Evolutionary conservation across 2,329 filamentous ascomycete genomes (phyloP).

Genomic region (Penicillium fuscoglaucum): DNA sequence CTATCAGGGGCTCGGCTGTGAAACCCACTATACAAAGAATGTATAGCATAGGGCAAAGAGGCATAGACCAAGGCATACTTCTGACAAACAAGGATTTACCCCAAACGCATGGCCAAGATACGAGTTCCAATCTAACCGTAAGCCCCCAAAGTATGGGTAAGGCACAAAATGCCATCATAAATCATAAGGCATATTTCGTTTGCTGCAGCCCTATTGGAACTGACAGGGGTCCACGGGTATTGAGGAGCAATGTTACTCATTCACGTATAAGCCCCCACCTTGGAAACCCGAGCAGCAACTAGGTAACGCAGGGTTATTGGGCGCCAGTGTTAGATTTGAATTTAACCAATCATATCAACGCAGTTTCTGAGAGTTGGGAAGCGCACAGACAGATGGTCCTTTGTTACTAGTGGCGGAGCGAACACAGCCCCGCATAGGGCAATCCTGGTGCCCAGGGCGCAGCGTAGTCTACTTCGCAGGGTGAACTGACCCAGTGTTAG

Average conservation of each 20-base stretch:
- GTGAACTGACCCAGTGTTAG: background rate
- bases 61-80: constrained; percentile 2
- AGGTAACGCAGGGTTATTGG: background rate
- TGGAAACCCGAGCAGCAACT: background rate
- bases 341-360: background rate
- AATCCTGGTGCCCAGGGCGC: background rate
- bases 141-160: background rate
- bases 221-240: background rate
- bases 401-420: constrained; percentile 1
- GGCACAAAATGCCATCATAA: background rate
- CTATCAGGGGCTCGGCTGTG: background rate
- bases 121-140: background rate
- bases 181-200: background rate
- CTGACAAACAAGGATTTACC: background rate
- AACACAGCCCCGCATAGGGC: constrained; percentile 4
- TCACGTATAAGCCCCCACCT: background rate
- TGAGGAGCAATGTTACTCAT: background rate
- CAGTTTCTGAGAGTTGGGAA: background rate
- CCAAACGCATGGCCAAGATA: background rate
- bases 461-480: background rate
- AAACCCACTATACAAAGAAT: background rate
- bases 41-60: background rate
- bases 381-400: background rate
- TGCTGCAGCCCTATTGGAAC: background rate
- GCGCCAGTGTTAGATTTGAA: background rate